A percentile compares a stretch with the other conserved stretches of the same genome.
Evolutionary conservation across 805 yeast genomes (phyloP).

Genomic region (Ogataea trehalophila): DNA sequence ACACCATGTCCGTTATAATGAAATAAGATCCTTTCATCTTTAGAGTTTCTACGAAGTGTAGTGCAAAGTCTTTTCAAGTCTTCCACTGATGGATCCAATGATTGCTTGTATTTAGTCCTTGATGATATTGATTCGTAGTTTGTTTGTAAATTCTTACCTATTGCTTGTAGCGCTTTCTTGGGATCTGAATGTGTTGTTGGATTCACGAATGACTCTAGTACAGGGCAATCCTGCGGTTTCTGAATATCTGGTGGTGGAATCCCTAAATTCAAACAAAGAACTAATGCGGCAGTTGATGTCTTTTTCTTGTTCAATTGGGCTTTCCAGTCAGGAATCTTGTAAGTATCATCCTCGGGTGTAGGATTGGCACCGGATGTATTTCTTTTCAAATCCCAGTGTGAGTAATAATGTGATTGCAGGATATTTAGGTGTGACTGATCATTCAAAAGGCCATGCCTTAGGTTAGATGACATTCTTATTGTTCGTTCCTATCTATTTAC

Average conservation of each 20-base stretch:
- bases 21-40: conserved; percentile 87
- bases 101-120: conserved; percentile 84
- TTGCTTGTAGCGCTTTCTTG: conserved; percentile 84
- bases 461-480: conserved; percentile 14
- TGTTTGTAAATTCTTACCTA: conserved; percentile 80
- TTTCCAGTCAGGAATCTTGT: conserved; percentile 86
- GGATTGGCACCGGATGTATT: conserved; percentile 90
- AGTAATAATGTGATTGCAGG: conserved; percentile 29
- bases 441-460: conserved; percentile 30
- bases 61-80: conserved; percentile 90
- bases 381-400: conserved; percentile 84
- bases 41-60: conserved; percentile 81
- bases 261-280: conserved; percentile 85
- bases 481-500: too few relatives aligned
- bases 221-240: conserved; percentile 90
- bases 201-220: conserved; percentile 89
- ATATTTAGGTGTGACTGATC: conserved; percentile 26
- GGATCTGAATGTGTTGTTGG: conserved; percentile 79
- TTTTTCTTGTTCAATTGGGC: conserved; percentile 84
- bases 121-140: conserved; percentile 88
- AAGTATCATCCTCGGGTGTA: conserved; percentile 49
- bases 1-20: conserved; percentile 99
- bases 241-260: conserved; percentile 97
- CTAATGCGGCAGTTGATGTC: conserved; percentile 89
- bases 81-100: conserved; percentile 91